Conservation (phyloP, 805 yeast species). For the Saturnispora silvae region DNA sequence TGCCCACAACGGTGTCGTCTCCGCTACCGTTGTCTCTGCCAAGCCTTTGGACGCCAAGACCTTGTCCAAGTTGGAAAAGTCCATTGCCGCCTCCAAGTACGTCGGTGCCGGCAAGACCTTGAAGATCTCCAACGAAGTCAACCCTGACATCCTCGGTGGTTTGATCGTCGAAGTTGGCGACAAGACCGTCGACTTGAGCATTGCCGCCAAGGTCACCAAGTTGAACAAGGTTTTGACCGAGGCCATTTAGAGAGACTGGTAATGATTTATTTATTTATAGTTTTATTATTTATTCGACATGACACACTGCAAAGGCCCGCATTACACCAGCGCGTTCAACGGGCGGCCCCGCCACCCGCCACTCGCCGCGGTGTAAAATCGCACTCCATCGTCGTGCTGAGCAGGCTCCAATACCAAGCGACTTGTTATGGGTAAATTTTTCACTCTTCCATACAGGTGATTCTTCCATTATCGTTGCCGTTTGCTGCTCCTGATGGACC, state of each 20-base stretch:
- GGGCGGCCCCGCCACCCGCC: too few relatives aligned
- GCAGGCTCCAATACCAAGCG: too few relatives aligned
- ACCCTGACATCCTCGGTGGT: slow-evolving; percentile 92
- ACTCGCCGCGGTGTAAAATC: too few relatives aligned
- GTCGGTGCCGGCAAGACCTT: slow-evolving; percentile 83
- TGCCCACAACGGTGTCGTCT: slow-evolving; percentile 85
- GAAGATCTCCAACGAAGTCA: slow-evolving; percentile 69
- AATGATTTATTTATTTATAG: not conserved
- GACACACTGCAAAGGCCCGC: not conserved
- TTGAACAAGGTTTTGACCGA: slow-evolving; percentile 83
- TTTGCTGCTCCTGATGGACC: not conserved
- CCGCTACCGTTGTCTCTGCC: slow-evolving; percentile 87
- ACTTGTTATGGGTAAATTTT: too few relatives aligned
- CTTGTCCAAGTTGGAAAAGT: slow-evolving; percentile 65
- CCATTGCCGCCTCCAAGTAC: slow-evolving; percentile 66
- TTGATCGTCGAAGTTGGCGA: slow-evolving; percentile 93
- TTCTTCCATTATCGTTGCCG: not conserved
- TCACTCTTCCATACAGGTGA: too few relatives aligned
- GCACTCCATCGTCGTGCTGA: too few relatives aligned
- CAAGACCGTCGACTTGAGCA: slow-evolving; percentile 89
- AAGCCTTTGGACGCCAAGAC: slow-evolving; percentile 73
- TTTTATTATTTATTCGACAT: slow-evolving; percentile 1
- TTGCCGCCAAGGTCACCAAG: slow-evolving; percentile 73
- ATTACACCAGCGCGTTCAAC: too few relatives aligned
- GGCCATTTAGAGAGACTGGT: slow-evolving; percentile 46